Percentiles rank a stretch among this genome's conserved stretches.
Evolutionary conservation across 352 stramenopile species (phyloP).

Genomic region (Globisporangium yorkense): DNA sequence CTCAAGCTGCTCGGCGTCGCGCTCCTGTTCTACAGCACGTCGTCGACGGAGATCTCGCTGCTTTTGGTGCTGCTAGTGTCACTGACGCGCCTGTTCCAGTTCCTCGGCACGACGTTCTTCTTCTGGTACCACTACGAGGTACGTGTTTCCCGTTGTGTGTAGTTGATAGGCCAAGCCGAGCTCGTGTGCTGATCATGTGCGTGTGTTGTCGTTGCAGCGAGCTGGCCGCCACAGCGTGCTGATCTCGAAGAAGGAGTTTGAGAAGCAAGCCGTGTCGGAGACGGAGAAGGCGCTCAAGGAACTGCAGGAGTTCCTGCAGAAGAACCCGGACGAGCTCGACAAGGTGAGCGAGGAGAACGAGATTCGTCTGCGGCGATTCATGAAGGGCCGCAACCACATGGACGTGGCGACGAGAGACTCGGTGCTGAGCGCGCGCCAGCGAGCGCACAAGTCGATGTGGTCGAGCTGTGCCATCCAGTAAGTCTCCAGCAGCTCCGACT

Average conservation of each 20-base stretch:
- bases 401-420: constrained; percentile 54
- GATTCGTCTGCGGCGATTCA: constrained; percentile 73
- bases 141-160: not conserved
- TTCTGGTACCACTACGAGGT: constrained; percentile 85
- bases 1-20: constrained; percentile 57
- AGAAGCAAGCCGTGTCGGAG: constrained; percentile 55
- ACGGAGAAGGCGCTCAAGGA: constrained; percentile 71
- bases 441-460: constrained; percentile 26
- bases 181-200: not conserved
- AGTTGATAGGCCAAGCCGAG: not conserved
- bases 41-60: constrained; percentile 66
- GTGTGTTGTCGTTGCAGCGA: constrained; percentile 1
- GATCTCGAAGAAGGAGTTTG: constrained; percentile 73
- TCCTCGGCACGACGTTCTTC: constrained; percentile 59
- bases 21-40: constrained; percentile 80
- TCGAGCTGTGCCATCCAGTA: constrained; percentile 50
- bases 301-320: constrained; percentile 54
- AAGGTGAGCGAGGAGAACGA: constrained; percentile 79
- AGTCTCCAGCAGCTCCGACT: constrained; percentile 3
- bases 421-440: constrained; percentile 16
- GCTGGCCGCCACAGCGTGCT: constrained; percentile 53
- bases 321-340: constrained; percentile 70
- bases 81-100: constrained; percentile 66
- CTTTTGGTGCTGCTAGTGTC: constrained; percentile 65
- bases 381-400: constrained; percentile 69